Base-by-base conservation (phyloP, 2,329 filamentous ascomycete genomes). In the Botrytis pseudocinerea region DNA sequence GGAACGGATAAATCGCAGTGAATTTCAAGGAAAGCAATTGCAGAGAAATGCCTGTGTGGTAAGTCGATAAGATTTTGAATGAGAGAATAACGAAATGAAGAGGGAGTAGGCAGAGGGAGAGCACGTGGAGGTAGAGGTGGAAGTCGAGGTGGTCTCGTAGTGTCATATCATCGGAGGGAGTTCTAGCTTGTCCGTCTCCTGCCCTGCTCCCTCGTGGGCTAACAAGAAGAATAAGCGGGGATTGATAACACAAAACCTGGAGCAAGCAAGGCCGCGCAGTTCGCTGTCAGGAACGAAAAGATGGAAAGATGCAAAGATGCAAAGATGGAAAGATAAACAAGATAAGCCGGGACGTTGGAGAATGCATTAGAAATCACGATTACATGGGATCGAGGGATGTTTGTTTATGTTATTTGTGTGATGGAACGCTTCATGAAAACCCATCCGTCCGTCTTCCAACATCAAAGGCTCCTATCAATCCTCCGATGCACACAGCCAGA, bases 141-240 rank as follows among this genome's bases (percentile, higher is more conserved):
- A 44, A 14, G 42, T 44, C 18, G 48, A 25, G 48, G 48, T 51
- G 5, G 38, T 1, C 2, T 6, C 2, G 18, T 51, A 59, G 48
- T 51, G 48, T 57, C 12, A 22, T 65, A 22, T 51, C 48, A 51
- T 51, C 48, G 48, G 48, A 51, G 48, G n/a, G 14, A 44, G n/a
- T 42, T 62, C 42, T 63, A 63, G 61, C 16, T 32, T 44, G 16
- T 66, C 10, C 48, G 48, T 54, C n/a, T 18, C n/a, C 51, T 54
- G 51, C n/a, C 12, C n/a, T 32, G 32, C 32, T 32, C 32, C 32
- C 2, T 32, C 32, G 2, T 54, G 48, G 8, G 5, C 25, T 16
- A 16, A n/a, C 48, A 54, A n/a, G 48, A 35, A 48, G 48, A 35
- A 48, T 40, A 66, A 63, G 46, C 42, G 60, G 70, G 70, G 70